Percentiles rank a stretch among this genome's conserved stretches.
phyloP scores from a whole-genome alignment of 495 filamentous ascomycete genomes.

The Parachaetomium inaequale region DNA sequence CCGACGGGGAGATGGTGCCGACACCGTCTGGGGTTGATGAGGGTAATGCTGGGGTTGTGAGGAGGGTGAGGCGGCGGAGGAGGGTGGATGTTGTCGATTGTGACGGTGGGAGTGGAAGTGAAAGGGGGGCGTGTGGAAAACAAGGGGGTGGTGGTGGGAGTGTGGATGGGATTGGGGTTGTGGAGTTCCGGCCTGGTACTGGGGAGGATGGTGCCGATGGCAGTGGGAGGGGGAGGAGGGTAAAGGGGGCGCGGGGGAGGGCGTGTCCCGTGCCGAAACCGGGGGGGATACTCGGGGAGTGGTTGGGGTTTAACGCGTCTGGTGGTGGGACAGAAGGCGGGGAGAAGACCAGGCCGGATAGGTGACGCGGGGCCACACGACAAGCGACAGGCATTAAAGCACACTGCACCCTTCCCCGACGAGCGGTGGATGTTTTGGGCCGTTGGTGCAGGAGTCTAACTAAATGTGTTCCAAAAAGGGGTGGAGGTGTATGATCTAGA shows the following conservation, averaged over 20 bases:
- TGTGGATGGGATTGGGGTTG: constrained; percentile 41
- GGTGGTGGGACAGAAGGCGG: background rate
- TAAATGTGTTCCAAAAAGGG: background rate
- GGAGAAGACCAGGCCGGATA: constrained; percentile 21
- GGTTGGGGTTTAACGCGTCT: constrained; percentile 61
- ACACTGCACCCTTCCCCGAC: too few relatives aligned
- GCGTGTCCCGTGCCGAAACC: constrained; percentile 88
- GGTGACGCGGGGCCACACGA: constrained; percentile 15
- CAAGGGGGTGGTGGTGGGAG: constrained; percentile 40
- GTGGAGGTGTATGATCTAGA: background rate
- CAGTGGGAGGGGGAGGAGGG: background rate
- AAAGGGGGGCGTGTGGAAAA: background rate
- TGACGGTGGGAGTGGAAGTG: background rate
- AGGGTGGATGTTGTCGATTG: constrained; percentile 22
- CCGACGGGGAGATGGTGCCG: constrained; percentile 54
- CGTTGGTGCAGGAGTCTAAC: too few relatives aligned
- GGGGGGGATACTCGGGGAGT: constrained; percentile 64
- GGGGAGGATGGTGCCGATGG: constrained; percentile 16
- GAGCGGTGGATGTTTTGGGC: too few relatives aligned
- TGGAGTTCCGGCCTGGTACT: constrained; percentile 26
- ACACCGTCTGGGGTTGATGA: too few relatives aligned
- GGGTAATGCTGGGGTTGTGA: constrained; percentile 36
- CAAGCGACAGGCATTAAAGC: too few relatives aligned
- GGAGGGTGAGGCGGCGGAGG: constrained; percentile 48
- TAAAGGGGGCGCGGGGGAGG: constrained; percentile 27